These are phyloP conservation scores for Hypholoma sublateritium DNA, from an alignment of 768 basidiomycete species.

Conservation along the genomic window DNA sequence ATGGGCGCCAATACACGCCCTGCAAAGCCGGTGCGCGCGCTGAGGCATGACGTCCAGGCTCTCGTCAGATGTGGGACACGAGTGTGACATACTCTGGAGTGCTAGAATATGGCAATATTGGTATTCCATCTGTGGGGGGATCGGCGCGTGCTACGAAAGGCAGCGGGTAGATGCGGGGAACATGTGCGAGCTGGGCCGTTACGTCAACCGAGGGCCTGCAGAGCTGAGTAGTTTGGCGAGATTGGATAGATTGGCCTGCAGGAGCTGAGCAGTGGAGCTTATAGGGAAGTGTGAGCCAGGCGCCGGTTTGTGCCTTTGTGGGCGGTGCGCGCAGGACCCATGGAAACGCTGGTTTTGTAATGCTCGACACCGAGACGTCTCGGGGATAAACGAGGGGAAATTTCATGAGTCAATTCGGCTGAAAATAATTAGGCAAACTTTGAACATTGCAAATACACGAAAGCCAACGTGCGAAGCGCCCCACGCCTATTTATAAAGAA, in stretches of 20 bases:
- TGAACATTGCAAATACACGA: too few species aligned
- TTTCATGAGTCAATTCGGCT: too few species aligned
- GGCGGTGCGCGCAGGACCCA: too few species aligned
- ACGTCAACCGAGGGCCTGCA: constrained; percentile 3
- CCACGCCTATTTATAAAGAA: too few species aligned
- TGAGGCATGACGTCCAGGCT: neutral
- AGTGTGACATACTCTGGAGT: constrained; percentile 1
- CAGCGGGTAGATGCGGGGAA: neutral
- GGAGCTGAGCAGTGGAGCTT: neutral
- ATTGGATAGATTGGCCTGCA: neutral
- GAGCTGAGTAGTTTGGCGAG: constrained; percentile 3
- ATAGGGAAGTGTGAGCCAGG: too few species aligned
- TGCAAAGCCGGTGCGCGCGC: neutral
- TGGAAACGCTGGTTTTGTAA: too few species aligned
- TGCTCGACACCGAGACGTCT: too few species aligned
- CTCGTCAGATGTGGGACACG: neutral
- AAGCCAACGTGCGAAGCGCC: too few species aligned
- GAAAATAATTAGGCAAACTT: too few species aligned
- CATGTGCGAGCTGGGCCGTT: neutral
- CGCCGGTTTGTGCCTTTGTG: too few species aligned
- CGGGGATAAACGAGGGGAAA: too few species aligned
- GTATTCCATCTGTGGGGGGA: neutral
- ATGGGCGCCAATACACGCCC: neutral
- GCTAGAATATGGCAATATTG: neutral
- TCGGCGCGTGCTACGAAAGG: neutral